These are phyloP conservation scores for Sideroxylon spinosum DNA, from an alignment of 179 eudicot genomes.

Conservation along the genomic window DNA sequence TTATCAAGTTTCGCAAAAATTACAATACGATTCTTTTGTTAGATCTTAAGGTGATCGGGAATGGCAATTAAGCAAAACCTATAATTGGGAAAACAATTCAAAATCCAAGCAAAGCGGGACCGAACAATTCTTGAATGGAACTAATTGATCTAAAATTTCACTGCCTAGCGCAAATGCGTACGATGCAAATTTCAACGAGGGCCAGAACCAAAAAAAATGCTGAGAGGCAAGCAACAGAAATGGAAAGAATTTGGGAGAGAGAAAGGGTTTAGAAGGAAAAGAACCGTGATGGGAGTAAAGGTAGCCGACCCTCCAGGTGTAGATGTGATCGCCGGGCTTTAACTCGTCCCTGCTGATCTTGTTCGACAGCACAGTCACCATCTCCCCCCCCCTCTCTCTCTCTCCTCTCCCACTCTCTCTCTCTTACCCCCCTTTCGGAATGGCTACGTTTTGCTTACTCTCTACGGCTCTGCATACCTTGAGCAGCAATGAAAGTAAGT, in stretches of 20 bases:
- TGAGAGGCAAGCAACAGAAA: neutral
- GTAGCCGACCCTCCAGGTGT: slow-evolving; percentile 21
- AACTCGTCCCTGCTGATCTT: slow-evolving; percentile 17
- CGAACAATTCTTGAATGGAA: neutral
- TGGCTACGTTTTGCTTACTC: neutral
- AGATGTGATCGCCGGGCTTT: slow-evolving; percentile 24
- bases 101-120: too few species aligned
- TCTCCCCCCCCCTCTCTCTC: neutral
- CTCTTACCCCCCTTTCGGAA: neutral
- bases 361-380: slow-evolving; percentile 20
- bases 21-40: too few species aligned
- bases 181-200: neutral
- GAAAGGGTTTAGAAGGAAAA: neutral
- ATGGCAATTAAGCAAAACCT: too few species aligned
- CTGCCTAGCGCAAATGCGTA: neutral
- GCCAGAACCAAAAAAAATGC: neutral
- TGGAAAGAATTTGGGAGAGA: neutral
- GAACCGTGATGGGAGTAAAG: slow-evolving; percentile 21
- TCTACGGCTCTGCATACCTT: neutral
- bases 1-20: too few species aligned
- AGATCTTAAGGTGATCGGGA: too few species aligned
- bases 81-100: too few species aligned
- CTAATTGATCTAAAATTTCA: neutral
- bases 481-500: too few species aligned
- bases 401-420: neutral